Evolutionary conservation across 2,329 filamentous ascomycete species (phyloP), one percentile per base, ranked within the genome.

Genomic region (Myrmaecium sp.): DNA sequence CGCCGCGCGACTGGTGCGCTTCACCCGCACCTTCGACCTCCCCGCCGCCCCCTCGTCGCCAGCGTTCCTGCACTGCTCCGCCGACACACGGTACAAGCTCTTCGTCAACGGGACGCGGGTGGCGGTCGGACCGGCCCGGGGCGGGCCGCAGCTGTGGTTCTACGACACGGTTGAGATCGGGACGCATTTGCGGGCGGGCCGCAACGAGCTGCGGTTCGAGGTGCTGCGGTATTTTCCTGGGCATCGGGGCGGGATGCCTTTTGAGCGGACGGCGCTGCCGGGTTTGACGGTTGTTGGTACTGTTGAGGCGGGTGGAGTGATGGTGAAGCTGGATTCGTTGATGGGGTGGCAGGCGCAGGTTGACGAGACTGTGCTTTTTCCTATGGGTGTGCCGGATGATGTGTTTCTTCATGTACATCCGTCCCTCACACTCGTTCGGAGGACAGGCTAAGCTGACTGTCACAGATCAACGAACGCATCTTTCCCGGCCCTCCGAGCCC

Each of bases 21-120:
- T 53, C 35, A 37, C 30, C 3, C 42, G 44, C 5, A 25, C 30
- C 4, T 29, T 53, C 26, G 23, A 29, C 15, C 32, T 51, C 4
- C 8, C 25, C 2, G 14, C 33, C 3, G 3, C 8, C 4, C 39
- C 45, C 4, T 29, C 9, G 0, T n/a, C 15, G 6, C n/a, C n/a
- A n/a, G 33, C 46, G 8, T 14, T 40, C 4, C 21, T 54, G 7
- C 36, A 43, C 28, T 41, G 49, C 32, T 47, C 52, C 1, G 54
- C 55, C 5, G 55, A 59, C 19, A 59, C 55, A 4, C 42, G 52
- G 6, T 59, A 58, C 38, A 58, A 58, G 27, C 38, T 58, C 3
- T 42, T 39, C 15, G 40, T 59, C 21, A 59, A 59, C 38, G 43
- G 44, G 3, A 25, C n/a, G 0, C 40, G 45, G 6, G 39, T 54